Conservation (phyloP, 306 rosid genomes). For the Prunus kanzakura region DNA sequence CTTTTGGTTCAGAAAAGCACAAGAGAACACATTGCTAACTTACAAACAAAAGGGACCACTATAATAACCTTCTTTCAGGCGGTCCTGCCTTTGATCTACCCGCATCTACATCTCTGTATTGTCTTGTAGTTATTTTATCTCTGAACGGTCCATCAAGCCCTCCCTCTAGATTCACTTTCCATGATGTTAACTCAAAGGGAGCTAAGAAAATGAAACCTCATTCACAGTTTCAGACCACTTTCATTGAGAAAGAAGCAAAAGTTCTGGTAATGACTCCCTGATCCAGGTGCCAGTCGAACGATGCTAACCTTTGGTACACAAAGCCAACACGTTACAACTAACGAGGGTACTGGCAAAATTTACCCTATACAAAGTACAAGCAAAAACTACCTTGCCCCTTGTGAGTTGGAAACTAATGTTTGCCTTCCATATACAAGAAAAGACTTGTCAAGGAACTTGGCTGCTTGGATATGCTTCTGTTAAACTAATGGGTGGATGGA, state of each 20-base stretch:
- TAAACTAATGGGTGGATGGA: no score
- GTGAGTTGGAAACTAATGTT: not conserved
- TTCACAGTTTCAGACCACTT: not conserved
- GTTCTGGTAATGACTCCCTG: no score
- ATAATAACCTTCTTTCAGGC: not conserved
- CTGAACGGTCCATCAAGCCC: not conserved
- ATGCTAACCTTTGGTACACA: no score
- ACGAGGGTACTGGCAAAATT: not conserved
- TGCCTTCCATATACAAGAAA: no score
- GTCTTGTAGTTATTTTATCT: not conserved
- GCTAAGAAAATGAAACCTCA: not conserved
- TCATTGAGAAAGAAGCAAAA: not conserved
- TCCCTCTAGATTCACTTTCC: not conserved
- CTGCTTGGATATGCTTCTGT: no score
- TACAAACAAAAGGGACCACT: not conserved
- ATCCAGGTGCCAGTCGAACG: no score
- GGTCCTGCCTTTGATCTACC: not conserved
- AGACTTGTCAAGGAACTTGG: no score
- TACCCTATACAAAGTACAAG: not conserved
- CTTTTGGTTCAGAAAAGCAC: not conserved
- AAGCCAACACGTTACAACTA: no score
- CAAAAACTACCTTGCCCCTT: not conserved
- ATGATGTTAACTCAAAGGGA: not conserved
- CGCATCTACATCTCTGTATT: not conserved
- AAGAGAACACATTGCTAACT: not conserved